A percentile compares a stretch with the other conserved stretches of the same genome.
Conservation (phyloP, 164 flowering plant genomes). For the Aristolochia californica region DNA sequence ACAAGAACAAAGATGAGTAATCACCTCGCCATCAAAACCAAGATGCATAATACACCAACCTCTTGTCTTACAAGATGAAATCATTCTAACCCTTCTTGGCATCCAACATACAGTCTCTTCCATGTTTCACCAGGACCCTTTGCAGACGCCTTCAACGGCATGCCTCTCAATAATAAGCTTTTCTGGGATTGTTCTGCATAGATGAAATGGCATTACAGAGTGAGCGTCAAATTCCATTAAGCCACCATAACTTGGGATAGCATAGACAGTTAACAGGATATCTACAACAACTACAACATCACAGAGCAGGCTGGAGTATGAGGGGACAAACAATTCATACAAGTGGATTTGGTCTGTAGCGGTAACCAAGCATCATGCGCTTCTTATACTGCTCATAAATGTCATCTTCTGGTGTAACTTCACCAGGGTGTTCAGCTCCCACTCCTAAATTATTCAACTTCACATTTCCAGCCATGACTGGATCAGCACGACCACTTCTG, state of each 20-base stretch:
- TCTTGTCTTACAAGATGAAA: no score
- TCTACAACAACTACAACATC: neutral
- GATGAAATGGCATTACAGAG: neutral
- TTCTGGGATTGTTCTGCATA: constrained; percentile 75
- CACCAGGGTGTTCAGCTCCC: constrained; percentile 84
- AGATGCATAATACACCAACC: no score
- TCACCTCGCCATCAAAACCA: no score
- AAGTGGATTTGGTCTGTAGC: constrained; percentile 90
- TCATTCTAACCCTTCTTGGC: no score
- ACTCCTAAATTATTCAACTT: constrained; percentile 80
- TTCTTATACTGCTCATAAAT: constrained; percentile 98
- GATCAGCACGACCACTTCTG: constrained; percentile 75
- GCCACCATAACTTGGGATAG: neutral
- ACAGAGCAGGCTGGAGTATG: no score
- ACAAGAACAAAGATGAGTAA: no score
- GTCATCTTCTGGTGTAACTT: constrained; percentile 87
- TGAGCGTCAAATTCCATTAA: neutral
- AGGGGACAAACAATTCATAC: constrained; percentile 22
- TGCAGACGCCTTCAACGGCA: neutral
- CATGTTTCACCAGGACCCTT: no score
- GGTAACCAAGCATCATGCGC: constrained; percentile 98
- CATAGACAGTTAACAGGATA: neutral
- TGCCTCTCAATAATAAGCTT: constrained; percentile 51
- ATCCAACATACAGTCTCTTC: no score
- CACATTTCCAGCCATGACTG: constrained; percentile 78